Evolutionary conservation across 306 rosid genomes (phyloP).

Genomic region (Lathyrus tuberosus): DNA sequence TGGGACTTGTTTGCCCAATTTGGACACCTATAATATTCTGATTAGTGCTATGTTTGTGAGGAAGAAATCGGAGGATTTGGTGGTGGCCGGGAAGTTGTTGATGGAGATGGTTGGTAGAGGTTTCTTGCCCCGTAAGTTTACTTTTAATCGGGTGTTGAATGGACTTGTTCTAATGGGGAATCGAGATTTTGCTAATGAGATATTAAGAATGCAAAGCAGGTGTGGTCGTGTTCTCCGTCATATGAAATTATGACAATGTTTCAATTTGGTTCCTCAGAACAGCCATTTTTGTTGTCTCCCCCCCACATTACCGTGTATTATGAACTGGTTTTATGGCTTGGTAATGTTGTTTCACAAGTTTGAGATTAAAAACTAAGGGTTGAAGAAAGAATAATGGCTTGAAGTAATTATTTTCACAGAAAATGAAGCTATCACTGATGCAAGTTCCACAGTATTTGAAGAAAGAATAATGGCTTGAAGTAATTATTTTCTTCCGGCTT

Average conservation of each 20-base stretch:
- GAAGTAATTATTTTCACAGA: neutral
- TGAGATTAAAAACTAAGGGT: neutral
- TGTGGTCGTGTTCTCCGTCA: slow-evolving; percentile 68
- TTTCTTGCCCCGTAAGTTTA: slow-evolving; percentile 74
- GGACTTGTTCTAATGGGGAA: slow-evolving; percentile 80
- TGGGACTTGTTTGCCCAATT: slow-evolving; percentile 70
- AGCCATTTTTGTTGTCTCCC: neutral
- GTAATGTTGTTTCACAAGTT: neutral
- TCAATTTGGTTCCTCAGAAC: slow-evolving; percentile 15
- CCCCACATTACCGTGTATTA: neutral
- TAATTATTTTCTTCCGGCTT: neutral
- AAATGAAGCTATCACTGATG: neutral
- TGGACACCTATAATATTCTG: slow-evolving; percentile 83
- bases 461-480: neutral
- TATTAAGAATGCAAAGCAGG: slow-evolving; percentile 70
- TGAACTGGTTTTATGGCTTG: neutral
- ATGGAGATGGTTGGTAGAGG: slow-evolving; percentile 84
- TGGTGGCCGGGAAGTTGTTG: slow-evolving; percentile 82
- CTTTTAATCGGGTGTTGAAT: slow-evolving; percentile 67
- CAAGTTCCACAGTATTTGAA: neutral
- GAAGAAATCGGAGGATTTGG: slow-evolving; percentile 73
- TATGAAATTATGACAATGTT: slow-evolving; percentile 55
- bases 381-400: too few relatives aligned
- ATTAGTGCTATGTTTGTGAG: slow-evolving; percentile 87
- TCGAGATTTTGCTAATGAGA: slow-evolving; percentile 79